A percentile compares a stretch with the other conserved stretches of the same genome.
These are phyloP conservation scores for Blastobotrys serpentis DNA, from an alignment of 1,139 yeast species.

Conservation along the genomic window DNA sequence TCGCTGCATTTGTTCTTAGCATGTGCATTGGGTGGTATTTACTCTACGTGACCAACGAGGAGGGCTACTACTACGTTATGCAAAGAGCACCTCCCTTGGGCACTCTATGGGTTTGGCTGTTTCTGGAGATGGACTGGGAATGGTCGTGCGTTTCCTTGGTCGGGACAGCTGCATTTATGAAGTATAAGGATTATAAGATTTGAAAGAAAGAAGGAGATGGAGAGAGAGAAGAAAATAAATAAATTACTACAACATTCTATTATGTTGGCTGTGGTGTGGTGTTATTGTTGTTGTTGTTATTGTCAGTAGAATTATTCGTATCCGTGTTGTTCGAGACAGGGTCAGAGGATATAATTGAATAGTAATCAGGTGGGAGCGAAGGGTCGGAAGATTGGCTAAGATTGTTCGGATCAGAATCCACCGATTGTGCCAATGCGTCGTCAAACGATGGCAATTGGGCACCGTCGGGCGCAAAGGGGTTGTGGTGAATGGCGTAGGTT, in stretches of 20 bases:
- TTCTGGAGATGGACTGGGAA: conserved; percentile 42
- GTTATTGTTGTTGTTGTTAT: too few species aligned
- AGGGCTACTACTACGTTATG: conserved; percentile 43
- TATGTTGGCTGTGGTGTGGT: too few species aligned
- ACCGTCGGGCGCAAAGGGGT: not conserved
- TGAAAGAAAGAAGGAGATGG: not conserved
- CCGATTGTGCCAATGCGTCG: conserved; percentile 28
- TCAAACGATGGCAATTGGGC: conserved; percentile 36
- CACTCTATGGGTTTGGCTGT: conserved; percentile 43
- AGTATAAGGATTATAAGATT: conserved; percentile 30
- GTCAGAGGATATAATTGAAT: conserved; percentile 17
- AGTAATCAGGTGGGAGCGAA: conserved; percentile 28
- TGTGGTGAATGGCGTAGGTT: conserved; percentile 13
- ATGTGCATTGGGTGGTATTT: conserved; percentile 38
- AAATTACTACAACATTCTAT: not conserved
- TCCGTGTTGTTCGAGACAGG: too few species aligned
- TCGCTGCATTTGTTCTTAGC: conserved; percentile 28
- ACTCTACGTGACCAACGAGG: conserved; percentile 37
- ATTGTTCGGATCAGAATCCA: conserved; percentile 19
- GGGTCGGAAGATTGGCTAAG: conserved; percentile 10
- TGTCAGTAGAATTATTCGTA: too few species aligned
- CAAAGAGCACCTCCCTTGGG: conserved; percentile 43
- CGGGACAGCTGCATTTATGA: conserved; percentile 35
- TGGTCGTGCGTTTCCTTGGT: conserved; percentile 36
- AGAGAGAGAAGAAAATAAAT: conserved; percentile 4